Percentiles rank a stretch among this genome's conserved stretches.
phyloP scores from a whole-genome alignment of 164 flowering plant genomes.

The Tetrastigma voinierianum region DNA sequence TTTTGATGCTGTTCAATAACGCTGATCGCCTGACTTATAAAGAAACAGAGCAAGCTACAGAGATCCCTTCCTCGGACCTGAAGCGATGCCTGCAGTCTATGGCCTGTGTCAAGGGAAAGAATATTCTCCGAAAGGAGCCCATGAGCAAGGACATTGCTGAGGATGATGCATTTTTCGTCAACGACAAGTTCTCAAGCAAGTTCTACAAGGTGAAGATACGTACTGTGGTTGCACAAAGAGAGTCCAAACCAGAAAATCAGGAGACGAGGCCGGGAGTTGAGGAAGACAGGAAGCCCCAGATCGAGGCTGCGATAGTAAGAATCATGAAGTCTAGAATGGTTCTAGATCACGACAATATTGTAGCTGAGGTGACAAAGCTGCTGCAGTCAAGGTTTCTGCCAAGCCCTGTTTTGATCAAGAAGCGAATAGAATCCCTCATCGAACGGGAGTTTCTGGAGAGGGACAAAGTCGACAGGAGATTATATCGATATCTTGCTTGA shows the following conservation, averaged over 20 bases:
- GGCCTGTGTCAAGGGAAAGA: constrained; percentile 48
- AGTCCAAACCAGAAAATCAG: constrained; percentile 25
- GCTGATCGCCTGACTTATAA: constrained; percentile 39
- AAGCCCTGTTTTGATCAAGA: constrained; percentile 13
- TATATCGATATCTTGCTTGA: constrained; percentile 19
- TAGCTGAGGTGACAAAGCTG: constrained; percentile 12
- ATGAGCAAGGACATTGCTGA: not conserved
- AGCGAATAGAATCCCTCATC: constrained; percentile 20
- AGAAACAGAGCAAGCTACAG: constrained; percentile 68
- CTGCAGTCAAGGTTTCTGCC: constrained; percentile 16
- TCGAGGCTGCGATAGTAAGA: constrained; percentile 33
- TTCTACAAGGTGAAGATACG: constrained; percentile 6
- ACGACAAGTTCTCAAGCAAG: not conserved
- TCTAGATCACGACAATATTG: constrained; percentile 19
- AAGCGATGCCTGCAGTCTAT: constrained; percentile 67
- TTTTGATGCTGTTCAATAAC: constrained; percentile 60
- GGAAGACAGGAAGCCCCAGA: constrained; percentile 26
- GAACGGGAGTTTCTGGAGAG: constrained; percentile 21
- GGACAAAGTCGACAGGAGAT: constrained; percentile 13
- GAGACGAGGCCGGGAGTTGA: constrained; percentile 30
- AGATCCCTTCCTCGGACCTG: constrained; percentile 55
- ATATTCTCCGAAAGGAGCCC: not conserved
- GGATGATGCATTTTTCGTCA: constrained; percentile 1
- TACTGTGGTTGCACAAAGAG: constrained; percentile 21
- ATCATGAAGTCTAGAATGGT: constrained; percentile 23